A percentile compares a stretch with the other conserved stretches of the same genome.
These are phyloP conservation scores for Coemansia sp. DNA, from an alignment of 192 early-diverging fungal genomes.

Conservation along the genomic window DNA sequence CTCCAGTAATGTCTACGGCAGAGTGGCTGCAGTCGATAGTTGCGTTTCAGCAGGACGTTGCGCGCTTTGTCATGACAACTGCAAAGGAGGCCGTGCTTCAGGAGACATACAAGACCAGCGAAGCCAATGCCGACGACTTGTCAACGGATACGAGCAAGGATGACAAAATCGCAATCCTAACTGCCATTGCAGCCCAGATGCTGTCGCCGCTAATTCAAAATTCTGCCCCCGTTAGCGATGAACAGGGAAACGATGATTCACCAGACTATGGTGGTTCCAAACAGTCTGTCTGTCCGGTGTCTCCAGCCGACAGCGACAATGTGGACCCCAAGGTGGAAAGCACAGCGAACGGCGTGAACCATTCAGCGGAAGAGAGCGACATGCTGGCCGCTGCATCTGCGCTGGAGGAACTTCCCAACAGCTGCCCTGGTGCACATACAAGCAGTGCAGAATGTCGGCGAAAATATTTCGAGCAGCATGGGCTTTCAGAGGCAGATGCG, in stretches of 20 bases:
- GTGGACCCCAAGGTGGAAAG: not conserved
- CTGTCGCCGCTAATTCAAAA: constrained; percentile 10
- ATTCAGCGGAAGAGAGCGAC: not conserved
- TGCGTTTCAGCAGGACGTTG: constrained; percentile 45
- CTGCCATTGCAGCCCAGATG: constrained; percentile 18
- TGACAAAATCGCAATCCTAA: constrained; percentile 17
- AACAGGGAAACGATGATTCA: not conserved
- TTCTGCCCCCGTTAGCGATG: not conserved
- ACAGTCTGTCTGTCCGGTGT: not conserved
- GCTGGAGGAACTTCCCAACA: constrained; percentile 11
- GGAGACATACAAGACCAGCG: not conserved
- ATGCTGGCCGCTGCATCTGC: not conserved
- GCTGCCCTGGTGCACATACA: not conserved
- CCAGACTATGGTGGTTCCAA: not conserved
- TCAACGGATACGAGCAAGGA: not conserved
- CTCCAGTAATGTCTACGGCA: constrained; percentile 6
- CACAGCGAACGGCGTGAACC: not conserved
- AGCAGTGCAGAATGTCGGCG: constrained; percentile 1
- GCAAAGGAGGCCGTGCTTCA: constrained; percentile 3
- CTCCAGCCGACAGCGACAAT: not conserved
- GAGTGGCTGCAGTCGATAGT: constrained; percentile 48
- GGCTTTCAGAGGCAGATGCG: not conserved
- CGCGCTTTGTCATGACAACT: constrained; percentile 24
- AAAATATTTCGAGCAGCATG: not conserved
- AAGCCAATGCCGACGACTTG: not conserved